A percentile compares a stretch with the other conserved stretches of the same genome.
phyloP scores from a whole-genome alignment of 2,329 filamentous ascomycete genomes.

The Cryphonectria parasitica region DNA sequence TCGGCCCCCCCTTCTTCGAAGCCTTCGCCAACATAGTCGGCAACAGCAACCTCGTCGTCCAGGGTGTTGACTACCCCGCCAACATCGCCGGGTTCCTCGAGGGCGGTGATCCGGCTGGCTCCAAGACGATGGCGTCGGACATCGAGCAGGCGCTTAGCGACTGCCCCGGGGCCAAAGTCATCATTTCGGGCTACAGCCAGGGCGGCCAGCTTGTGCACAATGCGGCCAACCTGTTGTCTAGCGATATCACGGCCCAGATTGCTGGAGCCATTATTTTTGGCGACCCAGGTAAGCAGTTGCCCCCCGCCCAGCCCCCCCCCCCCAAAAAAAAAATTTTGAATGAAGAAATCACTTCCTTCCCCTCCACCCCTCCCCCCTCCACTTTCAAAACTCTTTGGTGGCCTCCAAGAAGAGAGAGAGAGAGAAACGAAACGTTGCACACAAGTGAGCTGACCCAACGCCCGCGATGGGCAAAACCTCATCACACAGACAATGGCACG shows the following conservation, averaged over 20 bases:
- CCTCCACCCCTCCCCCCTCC: too few relatives aligned
- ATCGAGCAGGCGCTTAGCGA: constrained; percentile 5
- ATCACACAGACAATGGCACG: constrained; percentile 26
- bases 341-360: too few relatives aligned
- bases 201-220: constrained; percentile 34
- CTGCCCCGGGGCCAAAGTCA: constrained; percentile 41
- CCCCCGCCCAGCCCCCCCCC: too few relatives aligned
- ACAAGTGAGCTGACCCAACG: neutral
- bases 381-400: too few relatives aligned
- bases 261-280: constrained; percentile 23
- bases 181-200: constrained; percentile 42
- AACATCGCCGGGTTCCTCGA: constrained; percentile 32
- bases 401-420: too few relatives aligned
- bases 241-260: neutral
- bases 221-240: constrained; percentile 20
- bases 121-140: constrained; percentile 20
- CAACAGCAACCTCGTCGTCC: constrained; percentile 31
- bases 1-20: constrained; percentile 34
- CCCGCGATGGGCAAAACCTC: neutral
- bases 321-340: too few relatives aligned
- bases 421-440: neutral
- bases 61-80: constrained; percentile 37
- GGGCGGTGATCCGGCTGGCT: constrained; percentile 34
- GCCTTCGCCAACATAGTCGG: constrained; percentile 30
- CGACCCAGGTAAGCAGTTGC: constrained; percentile 18